Evolutionary conservation across 139 green algal genomes (phyloP).

Genomic region (Chlorella sp.): DNA sequence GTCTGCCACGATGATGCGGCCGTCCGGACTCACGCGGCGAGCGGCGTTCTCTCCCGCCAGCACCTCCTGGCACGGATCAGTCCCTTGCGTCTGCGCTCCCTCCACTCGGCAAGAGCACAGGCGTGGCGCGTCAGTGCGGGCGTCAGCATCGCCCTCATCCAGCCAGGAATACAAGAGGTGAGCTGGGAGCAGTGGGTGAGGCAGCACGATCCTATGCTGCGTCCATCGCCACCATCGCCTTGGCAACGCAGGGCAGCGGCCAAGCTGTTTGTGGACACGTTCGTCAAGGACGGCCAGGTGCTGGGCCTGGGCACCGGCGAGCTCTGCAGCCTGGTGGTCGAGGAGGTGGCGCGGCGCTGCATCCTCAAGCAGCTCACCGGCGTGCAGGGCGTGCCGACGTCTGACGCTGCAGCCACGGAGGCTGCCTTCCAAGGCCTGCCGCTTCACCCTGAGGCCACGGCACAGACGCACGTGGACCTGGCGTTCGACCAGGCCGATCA

Average conservation of each 20-base stretch:
- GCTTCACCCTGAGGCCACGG: background rate
- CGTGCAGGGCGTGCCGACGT: slow-evolving; percentile 1
- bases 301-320: slow-evolving; percentile 13
- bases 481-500: slow-evolving; percentile 43
- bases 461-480: background rate
- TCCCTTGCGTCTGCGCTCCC: no score
- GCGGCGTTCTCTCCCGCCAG: no score
- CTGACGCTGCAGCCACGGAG: slow-evolving; percentile 15
- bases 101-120: no score
- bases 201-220: no score
- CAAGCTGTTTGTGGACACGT: slow-evolving; percentile 1
- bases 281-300: background rate
- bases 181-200: no score
- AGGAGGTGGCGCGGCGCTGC: slow-evolving; percentile 4
- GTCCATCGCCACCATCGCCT: no score
- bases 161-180: no score
- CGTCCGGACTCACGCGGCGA: no score
- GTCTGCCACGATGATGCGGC: no score
- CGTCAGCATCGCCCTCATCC: no score
- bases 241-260: slow-evolving; percentile 7
- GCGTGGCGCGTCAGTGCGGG: no score
- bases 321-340: slow-evolving; percentile 15
- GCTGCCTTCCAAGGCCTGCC: slow-evolving; percentile 25
- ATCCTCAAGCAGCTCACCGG: background rate
- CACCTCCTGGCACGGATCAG: no score